Conservation (phyloP, 129 eudicot species). For the Centaurea solstitialis region DNA sequence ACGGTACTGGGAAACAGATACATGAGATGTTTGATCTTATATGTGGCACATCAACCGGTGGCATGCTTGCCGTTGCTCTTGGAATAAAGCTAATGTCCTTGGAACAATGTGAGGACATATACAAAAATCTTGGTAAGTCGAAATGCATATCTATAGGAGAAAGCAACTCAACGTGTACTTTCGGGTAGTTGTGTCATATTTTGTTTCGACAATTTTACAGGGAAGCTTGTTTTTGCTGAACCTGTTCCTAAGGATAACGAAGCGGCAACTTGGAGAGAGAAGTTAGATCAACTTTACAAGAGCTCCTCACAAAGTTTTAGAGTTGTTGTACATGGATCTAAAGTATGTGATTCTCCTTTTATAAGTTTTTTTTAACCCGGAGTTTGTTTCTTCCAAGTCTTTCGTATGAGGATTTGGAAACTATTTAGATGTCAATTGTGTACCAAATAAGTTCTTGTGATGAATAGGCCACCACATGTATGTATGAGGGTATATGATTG, state of each 20-base stretch:
- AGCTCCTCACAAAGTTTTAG: conserved; percentile 98
- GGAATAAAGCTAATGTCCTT: conserved; percentile 90
- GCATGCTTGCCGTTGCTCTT: conserved; percentile 99
- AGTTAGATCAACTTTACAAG: conserved; percentile 93
- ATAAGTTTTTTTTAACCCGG: not conserved
- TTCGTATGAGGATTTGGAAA: not conserved
- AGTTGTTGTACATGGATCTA: conserved; percentile 99
- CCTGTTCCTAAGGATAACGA: conserved; percentile 96
- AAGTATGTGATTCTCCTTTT: conserved; percentile 52
- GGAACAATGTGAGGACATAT: conserved; percentile 95
- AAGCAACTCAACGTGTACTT: not conserved
- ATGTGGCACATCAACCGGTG: conserved; percentile 99
- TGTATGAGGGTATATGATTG: not conserved
- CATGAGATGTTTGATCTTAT: conserved; percentile 99
- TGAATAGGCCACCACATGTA: not conserved
- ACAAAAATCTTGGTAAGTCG: conserved; percentile 91
- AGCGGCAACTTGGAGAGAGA: conserved; percentile 98
- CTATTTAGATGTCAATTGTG: not conserved
- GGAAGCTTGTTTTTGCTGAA: conserved; percentile 97
- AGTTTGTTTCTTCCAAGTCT: not conserved
- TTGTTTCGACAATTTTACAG: conserved; percentile 40
- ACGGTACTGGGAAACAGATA: conserved; percentile 83
- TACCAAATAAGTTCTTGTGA: not conserved
- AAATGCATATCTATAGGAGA: not conserved
- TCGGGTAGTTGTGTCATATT: not conserved